Base-by-base conservation (phyloP, 2,329 filamentous ascomycete species). In the Colletotrichum brevisporum region DNA sequence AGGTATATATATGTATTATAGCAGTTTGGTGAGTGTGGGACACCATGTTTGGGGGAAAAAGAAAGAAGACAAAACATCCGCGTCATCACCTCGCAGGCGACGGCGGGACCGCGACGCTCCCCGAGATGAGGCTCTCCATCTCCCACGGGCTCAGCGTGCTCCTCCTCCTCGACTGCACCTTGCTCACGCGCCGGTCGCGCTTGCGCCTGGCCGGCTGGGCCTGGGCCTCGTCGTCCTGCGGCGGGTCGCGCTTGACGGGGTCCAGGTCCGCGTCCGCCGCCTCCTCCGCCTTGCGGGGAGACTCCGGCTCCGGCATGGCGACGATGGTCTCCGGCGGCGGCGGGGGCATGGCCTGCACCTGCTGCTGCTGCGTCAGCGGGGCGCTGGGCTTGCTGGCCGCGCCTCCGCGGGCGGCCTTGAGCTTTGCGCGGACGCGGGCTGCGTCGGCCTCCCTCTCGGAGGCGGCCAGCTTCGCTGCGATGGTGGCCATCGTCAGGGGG, bases 101-200 rank as follows among this genome's bases (percentile, higher is more conserved):
- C 3, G 71, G 67, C 21, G 73, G 69, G n/a, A 70, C 72, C 4
- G 59, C 67, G 2, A 74, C 74, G 24, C 72, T 71, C 6, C 85
- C 85, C 3, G 81, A 73, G 60, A 91, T 90, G 76, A 93, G 77
- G 52, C 86, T 89, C 80, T 92, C 88, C 75, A 95, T 80, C 79
- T 95, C 93, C 84, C 91, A 91, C 3, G 91, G 90, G 74, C 88
- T 94, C 39, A 95, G 81, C 21, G 92, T 95, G 75, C 91, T 94
- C 77, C 93, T 86, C 76, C 92, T 85, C 76, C 92, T 83, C 69
- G 86, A 91, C 3, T 89, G 84, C 9, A 78, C 83, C 82, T 82
- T 91, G 78, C 77, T 89, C 74, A 78, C 84, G 76, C 81, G 86
- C 77, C 79, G 83, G 75, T 83, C 88, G 50, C 85, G 81, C 76